phyloP scores from a whole-genome alignment of 129 eudicot genomes.

The Centella asiatica region DNA sequence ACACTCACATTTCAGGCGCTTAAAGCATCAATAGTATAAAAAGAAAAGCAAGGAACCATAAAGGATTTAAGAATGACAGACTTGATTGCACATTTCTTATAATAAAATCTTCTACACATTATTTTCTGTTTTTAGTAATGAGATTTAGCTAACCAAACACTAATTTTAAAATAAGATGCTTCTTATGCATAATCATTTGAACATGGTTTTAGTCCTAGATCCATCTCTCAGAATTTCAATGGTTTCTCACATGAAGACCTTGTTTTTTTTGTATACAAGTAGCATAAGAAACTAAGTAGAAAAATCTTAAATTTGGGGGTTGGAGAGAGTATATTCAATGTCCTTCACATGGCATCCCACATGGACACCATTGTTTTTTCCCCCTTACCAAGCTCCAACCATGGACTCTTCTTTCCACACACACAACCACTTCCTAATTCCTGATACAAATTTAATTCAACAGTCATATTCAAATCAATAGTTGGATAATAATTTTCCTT shows the following conservation, averaged over 20 bases:
- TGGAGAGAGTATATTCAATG: conserved; percentile 21
- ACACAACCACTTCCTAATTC: conserved; percentile 7
- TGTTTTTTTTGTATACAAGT: conserved; percentile 10
- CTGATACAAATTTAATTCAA: background rate
- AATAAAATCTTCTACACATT: background rate
- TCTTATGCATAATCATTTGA: conserved; percentile 14
- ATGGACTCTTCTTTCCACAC: conserved; percentile 8
- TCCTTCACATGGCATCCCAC: conserved; percentile 39
- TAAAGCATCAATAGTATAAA: conserved; percentile 2
- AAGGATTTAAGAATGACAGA: background rate
- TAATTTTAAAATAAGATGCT: background rate
- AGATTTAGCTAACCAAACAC: conserved; percentile 7
- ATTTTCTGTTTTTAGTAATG: conserved; percentile 6
- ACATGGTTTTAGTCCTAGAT: conserved; percentile 24
- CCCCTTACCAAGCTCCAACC: conserved; percentile 11
- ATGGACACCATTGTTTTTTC: conserved; percentile 11
- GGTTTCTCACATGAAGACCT: conserved; percentile 30
- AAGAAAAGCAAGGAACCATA: too few species aligned
- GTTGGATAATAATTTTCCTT: too few species aligned
- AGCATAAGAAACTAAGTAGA: conserved; percentile 11
- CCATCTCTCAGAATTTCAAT: conserved; percentile 33
- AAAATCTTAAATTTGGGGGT: conserved; percentile 12
- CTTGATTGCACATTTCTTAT: background rate
- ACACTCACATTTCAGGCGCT: background rate
- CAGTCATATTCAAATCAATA: background rate